Conservation (phyloP, 768 basidiomycete genomes). For the Termitomyces sp. region DNA sequence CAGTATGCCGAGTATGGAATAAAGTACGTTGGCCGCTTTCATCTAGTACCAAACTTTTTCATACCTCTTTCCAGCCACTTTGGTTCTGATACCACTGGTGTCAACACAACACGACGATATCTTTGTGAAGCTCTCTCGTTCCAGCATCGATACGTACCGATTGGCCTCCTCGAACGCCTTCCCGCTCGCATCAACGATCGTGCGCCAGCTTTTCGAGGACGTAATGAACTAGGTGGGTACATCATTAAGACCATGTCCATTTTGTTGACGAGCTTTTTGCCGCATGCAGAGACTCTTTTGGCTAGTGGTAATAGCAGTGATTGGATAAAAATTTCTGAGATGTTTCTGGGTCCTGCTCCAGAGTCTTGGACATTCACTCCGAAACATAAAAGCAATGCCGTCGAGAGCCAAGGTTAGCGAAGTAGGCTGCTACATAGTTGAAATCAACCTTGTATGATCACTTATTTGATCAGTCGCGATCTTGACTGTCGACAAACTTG, state of each 20-base stretch:
- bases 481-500: background rate
- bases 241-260: background rate
- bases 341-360: constrained; percentile 88
- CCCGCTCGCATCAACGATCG: constrained; percentile 88
- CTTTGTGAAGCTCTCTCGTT: constrained; percentile 95
- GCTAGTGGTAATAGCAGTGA: constrained; percentile 75
- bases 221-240: constrained; percentile 77
- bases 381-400: constrained; percentile 92
- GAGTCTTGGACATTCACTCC: constrained; percentile 83
- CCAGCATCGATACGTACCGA: constrained; percentile 93
- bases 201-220: constrained; percentile 79
- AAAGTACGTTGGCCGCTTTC: constrained; percentile 37
- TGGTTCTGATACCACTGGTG: constrained; percentile 81
- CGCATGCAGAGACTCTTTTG: constrained; percentile 68
- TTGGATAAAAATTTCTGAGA: constrained; percentile 92
- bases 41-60: background rate
- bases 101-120: constrained; percentile 89
- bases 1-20: constrained; percentile 87
- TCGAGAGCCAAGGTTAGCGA: constrained; percentile 44
- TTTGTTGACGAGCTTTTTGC: background rate
- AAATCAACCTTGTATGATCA: background rate
- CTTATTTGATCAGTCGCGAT: background rate
- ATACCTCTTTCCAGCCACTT: constrained; percentile 50
- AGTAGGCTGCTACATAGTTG: background rate
- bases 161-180: constrained; percentile 81